Evolutionary conservation across 768 basidiomycete genomes (phyloP).

Genomic region (Mycena albidolilacea): DNA sequence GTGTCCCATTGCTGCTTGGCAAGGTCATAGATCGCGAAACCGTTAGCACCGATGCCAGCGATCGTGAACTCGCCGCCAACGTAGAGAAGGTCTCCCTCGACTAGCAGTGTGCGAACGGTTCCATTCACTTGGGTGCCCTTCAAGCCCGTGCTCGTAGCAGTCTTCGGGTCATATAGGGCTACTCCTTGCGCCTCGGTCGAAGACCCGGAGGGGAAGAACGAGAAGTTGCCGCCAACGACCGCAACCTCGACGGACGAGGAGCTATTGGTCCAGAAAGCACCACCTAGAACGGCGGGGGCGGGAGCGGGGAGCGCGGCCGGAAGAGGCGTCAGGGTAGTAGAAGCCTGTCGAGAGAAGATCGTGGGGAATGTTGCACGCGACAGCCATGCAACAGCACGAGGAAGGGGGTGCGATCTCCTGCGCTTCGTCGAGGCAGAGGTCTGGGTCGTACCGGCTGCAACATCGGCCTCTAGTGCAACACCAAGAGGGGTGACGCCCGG

Average conservation of each 20-base stretch:
- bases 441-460: conserved; percentile 45
- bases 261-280: conserved; percentile 91
- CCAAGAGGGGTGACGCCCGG: conserved; percentile 75
- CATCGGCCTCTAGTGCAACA: conserved; percentile 64
- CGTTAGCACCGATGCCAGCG: conserved; percentile 68
- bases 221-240: conserved; percentile 94
- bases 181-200: conserved; percentile 66
- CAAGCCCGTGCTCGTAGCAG: conserved; percentile 66
- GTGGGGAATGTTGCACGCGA: conserved; percentile 60
- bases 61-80: conserved; percentile 90
- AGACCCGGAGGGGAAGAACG: conserved; percentile 61
- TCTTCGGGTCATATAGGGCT: conserved; percentile 77
- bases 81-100: conserved; percentile 79
- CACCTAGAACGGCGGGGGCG: conserved; percentile 88
- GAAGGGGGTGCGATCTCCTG: conserved; percentile 53
- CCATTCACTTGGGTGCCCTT: conserved; percentile 78
- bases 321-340: conserved; percentile 63
- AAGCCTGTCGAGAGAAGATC: conserved; percentile 69
- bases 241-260: conserved; percentile 74
- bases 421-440: conserved; percentile 52
- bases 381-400: conserved; percentile 63
- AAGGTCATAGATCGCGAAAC: conserved; percentile 89
- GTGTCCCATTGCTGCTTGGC: conserved; percentile 72
- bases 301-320: conserved; percentile 68
- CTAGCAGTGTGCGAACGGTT: conserved; percentile 81